A percentile compares a stretch with the other conserved stretches of the same genome.
These are phyloP conservation scores for Serendipita sp. DNA, from an alignment of 768 basidiomycete genomes.

Conservation along the genomic window DNA sequence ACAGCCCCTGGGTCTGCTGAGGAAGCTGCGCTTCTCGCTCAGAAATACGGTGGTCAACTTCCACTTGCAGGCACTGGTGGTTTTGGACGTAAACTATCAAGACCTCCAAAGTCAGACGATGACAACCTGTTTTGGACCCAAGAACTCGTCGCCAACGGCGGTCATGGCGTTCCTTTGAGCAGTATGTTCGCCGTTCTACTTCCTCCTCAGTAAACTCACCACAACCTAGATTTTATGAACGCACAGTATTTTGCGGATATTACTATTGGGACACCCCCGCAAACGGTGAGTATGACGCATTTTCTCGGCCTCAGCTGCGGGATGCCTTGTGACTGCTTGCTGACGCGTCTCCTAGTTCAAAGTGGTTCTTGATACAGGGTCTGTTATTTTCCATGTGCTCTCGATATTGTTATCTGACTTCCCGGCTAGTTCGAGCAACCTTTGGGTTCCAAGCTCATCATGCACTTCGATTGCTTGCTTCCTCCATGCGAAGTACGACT, in stretches of 20 bases:
- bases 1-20: slow-evolving; percentile 37
- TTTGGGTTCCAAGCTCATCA: slow-evolving; percentile 75
- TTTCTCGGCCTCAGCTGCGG: not conserved
- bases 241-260: slow-evolving; percentile 95
- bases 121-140: slow-evolving; percentile 62
- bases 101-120: slow-evolving; percentile 25
- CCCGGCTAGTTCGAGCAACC: slow-evolving; percentile 58
- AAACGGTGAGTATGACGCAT: slow-evolving; percentile 34
- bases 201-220: slow-evolving; percentile 8
- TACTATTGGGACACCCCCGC: slow-evolving; percentile 64
- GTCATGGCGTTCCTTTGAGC: slow-evolving; percentile 74
- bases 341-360: slow-evolving; percentile 44
- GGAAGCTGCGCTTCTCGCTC: slow-evolving; percentile 72
- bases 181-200: slow-evolving; percentile 36
- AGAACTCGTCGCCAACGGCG: slow-evolving; percentile 40
- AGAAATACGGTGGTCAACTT: slow-evolving; percentile 71
- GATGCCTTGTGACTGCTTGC: not conserved
- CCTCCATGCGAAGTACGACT: slow-evolving; percentile 87
- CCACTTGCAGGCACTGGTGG: slow-evolving; percentile 65
- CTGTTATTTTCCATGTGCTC: slow-evolving; percentile 5
- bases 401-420: not conserved
- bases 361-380: slow-evolving; percentile 90
- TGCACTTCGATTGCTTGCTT: slow-evolving; percentile 88
- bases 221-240: slow-evolving; percentile 75
- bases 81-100: slow-evolving; percentile 42